Conservation (phyloP, 2,329 filamentous ascomycete species). For the Fusarium sp. region DNA sequence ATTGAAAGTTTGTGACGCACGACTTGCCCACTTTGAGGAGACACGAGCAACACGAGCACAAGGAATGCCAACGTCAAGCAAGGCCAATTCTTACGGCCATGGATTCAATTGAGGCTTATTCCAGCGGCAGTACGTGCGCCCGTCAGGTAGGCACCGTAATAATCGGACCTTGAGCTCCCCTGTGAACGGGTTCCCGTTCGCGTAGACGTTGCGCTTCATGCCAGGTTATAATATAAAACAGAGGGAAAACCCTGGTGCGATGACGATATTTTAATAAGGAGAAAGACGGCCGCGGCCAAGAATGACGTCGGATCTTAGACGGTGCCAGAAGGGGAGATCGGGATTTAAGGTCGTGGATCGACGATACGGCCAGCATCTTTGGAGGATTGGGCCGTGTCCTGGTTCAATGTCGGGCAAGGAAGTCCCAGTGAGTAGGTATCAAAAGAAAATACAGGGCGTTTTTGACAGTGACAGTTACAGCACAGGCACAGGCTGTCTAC, state of each 20-base stretch:
- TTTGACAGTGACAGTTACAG: neutral
- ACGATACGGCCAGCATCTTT: conserved; percentile 29
- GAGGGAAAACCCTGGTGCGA: conserved; percentile 13
- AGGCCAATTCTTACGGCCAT: neutral
- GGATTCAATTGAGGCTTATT: conserved; percentile 29
- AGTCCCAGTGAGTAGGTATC: neutral
- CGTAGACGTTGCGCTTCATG: conserved; percentile 6
- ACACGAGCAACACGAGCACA: neutral
- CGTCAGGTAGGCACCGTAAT: neutral
- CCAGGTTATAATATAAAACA: conserved; percentile 23
- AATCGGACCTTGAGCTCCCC: neutral
- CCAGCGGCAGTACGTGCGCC: conserved; percentile 23
- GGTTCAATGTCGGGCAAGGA: conserved; percentile 3
- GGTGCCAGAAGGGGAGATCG: conserved; percentile 39
- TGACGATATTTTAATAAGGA: conserved; percentile 38
- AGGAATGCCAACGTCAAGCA: neutral
- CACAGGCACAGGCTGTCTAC: neutral
- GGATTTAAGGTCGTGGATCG: conserved; percentile 44
- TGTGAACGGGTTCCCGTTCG: conserved; percentile 4
- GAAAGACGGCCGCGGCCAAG: conserved; percentile 22
- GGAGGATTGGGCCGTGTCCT: conserved; percentile 14
- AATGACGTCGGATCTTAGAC: conserved; percentile 44
- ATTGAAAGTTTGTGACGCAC: conserved; percentile 4
- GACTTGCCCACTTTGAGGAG: neutral
- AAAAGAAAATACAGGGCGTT: conserved; percentile 10